phyloP scores from a whole-genome alignment of 768 basidiomycete species.

The Pleurotus eryngii region DNA sequence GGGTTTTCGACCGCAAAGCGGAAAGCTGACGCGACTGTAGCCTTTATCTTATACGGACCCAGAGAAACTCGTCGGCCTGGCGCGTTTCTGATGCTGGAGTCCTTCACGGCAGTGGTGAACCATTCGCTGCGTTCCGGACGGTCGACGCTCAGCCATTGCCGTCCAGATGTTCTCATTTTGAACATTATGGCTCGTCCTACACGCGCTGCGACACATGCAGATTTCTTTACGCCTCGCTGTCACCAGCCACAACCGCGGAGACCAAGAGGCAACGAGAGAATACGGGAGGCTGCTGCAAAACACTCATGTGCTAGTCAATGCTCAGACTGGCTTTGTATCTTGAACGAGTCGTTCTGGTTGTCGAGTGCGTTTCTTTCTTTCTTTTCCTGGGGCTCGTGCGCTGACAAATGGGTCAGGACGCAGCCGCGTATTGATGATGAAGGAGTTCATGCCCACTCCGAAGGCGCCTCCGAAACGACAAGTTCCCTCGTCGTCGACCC shows the following conservation, averaged over 20 bases:
- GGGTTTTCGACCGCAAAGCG: background rate
- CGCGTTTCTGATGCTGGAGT: constrained; percentile 58
- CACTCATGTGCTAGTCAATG: constrained; percentile 30
- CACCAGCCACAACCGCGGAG: constrained; percentile 56
- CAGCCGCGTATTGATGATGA: constrained; percentile 33
- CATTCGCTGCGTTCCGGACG: constrained; percentile 41
- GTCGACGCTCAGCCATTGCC: constrained; percentile 17
- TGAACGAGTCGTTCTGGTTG: constrained; percentile 46
- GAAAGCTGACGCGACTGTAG: background rate
- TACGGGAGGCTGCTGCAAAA: constrained; percentile 13
- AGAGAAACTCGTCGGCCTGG: constrained; percentile 12
- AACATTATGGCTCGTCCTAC: constrained; percentile 26
- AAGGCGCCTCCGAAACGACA: constrained; percentile 3
- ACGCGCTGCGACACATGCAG: constrained; percentile 30
- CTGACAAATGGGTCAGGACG: constrained; percentile 21
- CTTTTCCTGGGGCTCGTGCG: background rate
- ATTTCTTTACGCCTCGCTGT: constrained; percentile 55
- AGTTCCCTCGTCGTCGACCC: background rate
- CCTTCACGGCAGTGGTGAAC: constrained; percentile 52
- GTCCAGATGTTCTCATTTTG: constrained; percentile 16
- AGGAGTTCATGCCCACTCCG: constrained; percentile 22
- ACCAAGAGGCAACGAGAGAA: constrained; percentile 53
- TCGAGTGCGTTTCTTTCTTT: constrained; percentile 35
- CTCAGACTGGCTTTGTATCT: constrained; percentile 45
- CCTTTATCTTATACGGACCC: background rate